Evolutionary conservation across 2,329 filamentous ascomycete species (phyloP), one percentile per base, ranked within the genome.

Genomic region (Pezicula carpinea): DNA sequence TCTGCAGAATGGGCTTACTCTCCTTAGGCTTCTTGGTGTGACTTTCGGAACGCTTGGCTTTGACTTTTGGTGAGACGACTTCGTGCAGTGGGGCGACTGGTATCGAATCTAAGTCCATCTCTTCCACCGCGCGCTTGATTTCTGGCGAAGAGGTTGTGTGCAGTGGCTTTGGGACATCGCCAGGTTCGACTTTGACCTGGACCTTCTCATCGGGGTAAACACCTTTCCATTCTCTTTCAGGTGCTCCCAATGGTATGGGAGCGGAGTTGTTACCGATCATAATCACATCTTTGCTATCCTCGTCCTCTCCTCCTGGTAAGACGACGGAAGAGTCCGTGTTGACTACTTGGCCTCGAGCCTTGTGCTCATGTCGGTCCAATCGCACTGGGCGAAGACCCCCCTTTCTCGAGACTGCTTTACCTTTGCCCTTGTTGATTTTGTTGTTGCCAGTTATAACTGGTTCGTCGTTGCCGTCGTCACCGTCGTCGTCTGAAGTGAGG

Each of bases 1-100:
- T 79, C 51, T 77, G 73, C 32, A 76, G 64, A 18, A 68, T 65
- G 1, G 70, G 72, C 39, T 67, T 65, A 31, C 48, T 47, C 6
- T 39, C 29, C 10, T 60, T 51, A 13, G 53, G 52, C 22, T 40
- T 40, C 21, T 36, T 52, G 18, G 6, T 26, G 18, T 46, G 36
- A 11, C 29, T 35, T 34, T 15, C 33, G 14, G 43, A 22, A 13
- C 26, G 21, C 18, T 42, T 46, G 10, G 15, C 13, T 11, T 40
- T 43, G 11, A 18, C n/a, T 26, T 46, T 39, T 35, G 43, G 26
- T 23, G 23, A 19, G 40, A 31, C 34, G 14, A 34, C n/a, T 23
- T 32, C 15, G 26, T 18, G 19, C 19, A 41, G 15, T 23, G 31
- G 39, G 26, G 26, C 26, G 13, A 29, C 26, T 29, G 26, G 26